These are phyloP conservation scores for Colletotrichum eleusines DNA, from an alignment of 2,329 filamentous ascomycete genomes.

Conservation along the genomic window DNA sequence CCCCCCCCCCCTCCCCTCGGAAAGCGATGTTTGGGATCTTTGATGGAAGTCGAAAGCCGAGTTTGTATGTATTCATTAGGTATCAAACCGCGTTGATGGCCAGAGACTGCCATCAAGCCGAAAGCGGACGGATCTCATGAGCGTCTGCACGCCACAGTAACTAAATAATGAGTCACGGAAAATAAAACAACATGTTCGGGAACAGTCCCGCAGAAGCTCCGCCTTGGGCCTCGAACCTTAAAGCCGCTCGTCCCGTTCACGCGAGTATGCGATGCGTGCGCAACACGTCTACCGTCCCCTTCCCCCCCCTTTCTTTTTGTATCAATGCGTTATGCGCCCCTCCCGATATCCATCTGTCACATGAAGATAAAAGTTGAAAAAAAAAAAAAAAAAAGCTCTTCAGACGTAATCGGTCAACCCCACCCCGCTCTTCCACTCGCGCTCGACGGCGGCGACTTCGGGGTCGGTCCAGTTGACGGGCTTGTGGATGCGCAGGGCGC, in stretches of 20 bases:
- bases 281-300: not conserved
- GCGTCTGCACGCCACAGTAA: not conserved
- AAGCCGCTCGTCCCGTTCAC: slow-evolving; percentile 13
- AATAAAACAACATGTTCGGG: not conserved
- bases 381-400: not conserved
- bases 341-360: too few species aligned
- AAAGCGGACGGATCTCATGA: not conserved
- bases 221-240: not conserved
- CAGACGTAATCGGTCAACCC: slow-evolving; percentile 42
- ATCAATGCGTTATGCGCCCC: not conserved
- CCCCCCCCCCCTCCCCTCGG: too few species aligned
- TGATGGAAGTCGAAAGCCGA: not conserved
- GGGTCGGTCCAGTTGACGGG: slow-evolving; percentile 59
- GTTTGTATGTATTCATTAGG: not conserved
- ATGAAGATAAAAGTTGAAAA: too few species aligned
- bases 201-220: slow-evolving; percentile 16
- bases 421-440: slow-evolving; percentile 47
- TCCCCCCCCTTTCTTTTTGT: too few species aligned
- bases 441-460: slow-evolving; percentile 51
- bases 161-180: not conserved
- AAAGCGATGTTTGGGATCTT: not conserved
- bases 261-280: not conserved
- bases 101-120: not conserved
- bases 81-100: not conserved
- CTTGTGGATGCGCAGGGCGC: slow-evolving; percentile 73